Conservation (phyloP, 2,329 filamentous ascomycete species). For the Diaporthe citriasiana region DNA sequence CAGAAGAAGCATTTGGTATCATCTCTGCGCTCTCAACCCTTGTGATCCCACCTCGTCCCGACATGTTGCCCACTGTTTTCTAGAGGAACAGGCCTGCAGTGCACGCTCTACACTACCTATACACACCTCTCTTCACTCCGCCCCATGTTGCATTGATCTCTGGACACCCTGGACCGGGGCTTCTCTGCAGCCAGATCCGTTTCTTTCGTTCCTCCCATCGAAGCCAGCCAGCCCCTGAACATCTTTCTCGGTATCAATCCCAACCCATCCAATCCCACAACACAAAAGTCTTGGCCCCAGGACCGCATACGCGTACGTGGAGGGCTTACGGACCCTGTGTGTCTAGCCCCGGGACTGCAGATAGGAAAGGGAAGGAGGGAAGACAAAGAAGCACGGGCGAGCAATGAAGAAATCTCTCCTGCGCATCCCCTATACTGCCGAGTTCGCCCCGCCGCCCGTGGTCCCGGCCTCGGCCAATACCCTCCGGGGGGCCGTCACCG, state of each 20-base stretch:
- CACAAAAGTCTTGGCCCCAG: constrained; percentile 31
- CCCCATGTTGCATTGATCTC: constrained; percentile 33
- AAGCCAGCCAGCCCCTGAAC: constrained; percentile 21
- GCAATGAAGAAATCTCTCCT: constrained; percentile 80
- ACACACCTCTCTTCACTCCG: background rate
- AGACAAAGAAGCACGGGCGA: constrained; percentile 41
- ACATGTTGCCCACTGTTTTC: too few relatives aligned
- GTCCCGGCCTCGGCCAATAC: constrained; percentile 80
- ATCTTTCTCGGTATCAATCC: constrained; percentile 16
- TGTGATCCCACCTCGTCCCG: constrained; percentile 21
- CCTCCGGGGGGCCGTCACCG: constrained; percentile 79
- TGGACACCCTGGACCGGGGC: constrained; percentile 22
- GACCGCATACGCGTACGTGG: constrained; percentile 35
- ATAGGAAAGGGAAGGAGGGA: constrained; percentile 33
- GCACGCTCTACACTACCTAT: background rate
- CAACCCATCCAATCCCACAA: background rate
- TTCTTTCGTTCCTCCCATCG: background rate
- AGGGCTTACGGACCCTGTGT: constrained; percentile 46
- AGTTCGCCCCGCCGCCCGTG: constrained; percentile 81
- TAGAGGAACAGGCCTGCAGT: background rate
- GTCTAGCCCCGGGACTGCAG: constrained; percentile 44
- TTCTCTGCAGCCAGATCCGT: constrained; percentile 22
- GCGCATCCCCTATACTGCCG: constrained; percentile 91
- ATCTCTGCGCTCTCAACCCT: constrained; percentile 8
- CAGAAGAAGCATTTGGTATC: background rate